Base-by-base conservation (phyloP, 164 flowering plant species). In the Houttuynia cordata region DNA sequence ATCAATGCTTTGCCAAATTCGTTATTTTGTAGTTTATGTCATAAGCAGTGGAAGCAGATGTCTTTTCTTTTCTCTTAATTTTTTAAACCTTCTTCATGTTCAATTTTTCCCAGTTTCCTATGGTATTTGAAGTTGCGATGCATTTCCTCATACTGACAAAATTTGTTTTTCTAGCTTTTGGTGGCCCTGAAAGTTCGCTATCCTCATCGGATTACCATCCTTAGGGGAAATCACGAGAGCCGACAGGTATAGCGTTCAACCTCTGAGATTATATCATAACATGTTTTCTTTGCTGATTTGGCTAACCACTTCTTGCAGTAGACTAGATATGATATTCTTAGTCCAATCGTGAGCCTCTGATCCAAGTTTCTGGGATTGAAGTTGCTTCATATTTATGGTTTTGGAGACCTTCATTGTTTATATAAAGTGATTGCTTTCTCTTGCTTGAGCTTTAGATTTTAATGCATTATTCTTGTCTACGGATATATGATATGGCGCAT, bases 201-300 rank as follows among this genome's bases (percentile, higher is more conserved):
- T 75, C 81, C 81, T 50, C 89, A 89, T 58, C 78, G 98, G 45
- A 84, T 89, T 60, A 92, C 96, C 20, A 92, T 92, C 74, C 84
- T 92, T 22, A 76, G 98, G 68, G 98, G 96, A 71, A 92, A 92
- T 68, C 98, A 92, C 71, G 98, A 92, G 75, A 92, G 98, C 67
- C 92, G 96, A 59, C 98, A 92, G 98, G 98, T 92, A 76, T 53
- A 22, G 21, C 6, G 13, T 41, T 15, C 24, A 10, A 12, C 17
- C 13, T 17, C 17, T 45, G 49, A 45, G 17, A 17, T 45, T 12
- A 4, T 3, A 45, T 45, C 49, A 3, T 45, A 45, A 10, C 49
- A 2, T 45, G 17, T 45, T 45, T 0, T 12, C 49, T 45, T 45
- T 45, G 49, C 49, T 45, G 49, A 45, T 45, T 45, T 45, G 37